Percentiles rank a stretch among this genome's conserved stretches.
Conservation (phyloP, 2,329 filamentous ascomycete species). For the Parasarocladium wereldwijsianum region DNA sequence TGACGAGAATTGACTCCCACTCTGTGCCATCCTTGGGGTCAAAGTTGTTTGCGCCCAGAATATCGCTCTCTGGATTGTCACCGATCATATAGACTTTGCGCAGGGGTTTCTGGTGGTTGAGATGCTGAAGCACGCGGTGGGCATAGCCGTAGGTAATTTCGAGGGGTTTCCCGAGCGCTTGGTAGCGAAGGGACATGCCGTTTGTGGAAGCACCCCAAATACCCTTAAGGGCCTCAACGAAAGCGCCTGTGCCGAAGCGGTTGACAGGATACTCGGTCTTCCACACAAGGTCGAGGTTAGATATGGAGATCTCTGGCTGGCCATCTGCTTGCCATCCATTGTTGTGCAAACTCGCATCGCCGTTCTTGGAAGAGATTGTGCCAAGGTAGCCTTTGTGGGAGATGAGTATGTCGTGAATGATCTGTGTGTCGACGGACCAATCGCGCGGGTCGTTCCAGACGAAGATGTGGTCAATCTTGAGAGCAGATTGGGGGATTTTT, state of each 20-base stretch:
- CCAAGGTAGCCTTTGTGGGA: slow-evolving; percentile 68
- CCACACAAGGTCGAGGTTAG: slow-evolving; percentile 84
- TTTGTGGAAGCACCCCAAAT: slow-evolving; percentile 62
- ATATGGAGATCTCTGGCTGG: slow-evolving; percentile 74
- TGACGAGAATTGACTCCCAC: slow-evolving; percentile 66
- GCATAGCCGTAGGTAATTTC: slow-evolving; percentile 69
- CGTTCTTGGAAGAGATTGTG: slow-evolving; percentile 63
- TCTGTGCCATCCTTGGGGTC: slow-evolving; percentile 49
- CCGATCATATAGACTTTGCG: slow-evolving; percentile 86
- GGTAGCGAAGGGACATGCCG: slow-evolving; percentile 43
- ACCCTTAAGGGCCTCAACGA: slow-evolving; percentile 67
- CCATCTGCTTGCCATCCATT: slow-evolving; percentile 68
- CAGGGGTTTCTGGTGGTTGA: slow-evolving; percentile 31
- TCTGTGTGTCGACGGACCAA: slow-evolving; percentile 80
- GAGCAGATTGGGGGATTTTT: slow-evolving; percentile 23
- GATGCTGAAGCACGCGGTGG: slow-evolving; percentile 50
- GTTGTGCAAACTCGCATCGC: slow-evolving; percentile 47
- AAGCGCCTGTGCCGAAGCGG: slow-evolving; percentile 82
- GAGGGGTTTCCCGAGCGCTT: slow-evolving; percentile 72
- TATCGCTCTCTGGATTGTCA: slow-evolving; percentile 81
- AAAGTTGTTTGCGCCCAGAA: slow-evolving; percentile 72
- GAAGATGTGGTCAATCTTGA: slow-evolving; percentile 81
- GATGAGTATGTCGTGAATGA: slow-evolving; percentile 71
- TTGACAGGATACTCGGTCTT: slow-evolving; percentile 72
- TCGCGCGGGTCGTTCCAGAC: slow-evolving; percentile 94